Percentiles rank a stretch among this genome's conserved stretches.
These are phyloP conservation scores for Salicornia ramosissima DNA, from an alignment of 148 eudicot genomes.

Conservation along the genomic window DNA sequence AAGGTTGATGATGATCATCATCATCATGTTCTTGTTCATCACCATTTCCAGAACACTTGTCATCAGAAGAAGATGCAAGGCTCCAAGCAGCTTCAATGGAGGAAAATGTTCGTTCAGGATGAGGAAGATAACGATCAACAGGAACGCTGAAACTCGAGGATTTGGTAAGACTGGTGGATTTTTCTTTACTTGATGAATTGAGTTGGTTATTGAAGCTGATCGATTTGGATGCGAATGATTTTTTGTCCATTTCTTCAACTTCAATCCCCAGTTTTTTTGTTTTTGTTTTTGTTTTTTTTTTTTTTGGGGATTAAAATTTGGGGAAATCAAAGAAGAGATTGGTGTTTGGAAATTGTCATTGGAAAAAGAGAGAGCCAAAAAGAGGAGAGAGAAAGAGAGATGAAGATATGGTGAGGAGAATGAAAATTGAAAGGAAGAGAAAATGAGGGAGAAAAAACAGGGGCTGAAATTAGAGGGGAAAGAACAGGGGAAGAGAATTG, in stretches of 20 bases:
- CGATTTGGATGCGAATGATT: constrained; percentile 21
- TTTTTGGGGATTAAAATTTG: too few species aligned
- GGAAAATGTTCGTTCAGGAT: constrained; percentile 18
- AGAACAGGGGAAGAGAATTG: background rate
- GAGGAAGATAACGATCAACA: constrained; percentile 17
- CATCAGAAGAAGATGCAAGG: background rate
- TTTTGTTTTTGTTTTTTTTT: background rate
- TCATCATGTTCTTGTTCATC: background rate
- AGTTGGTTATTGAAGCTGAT: constrained; percentile 18
- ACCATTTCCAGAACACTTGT: constrained; percentile 1
- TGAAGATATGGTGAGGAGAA: background rate
- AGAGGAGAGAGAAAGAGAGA: constrained; percentile 14
- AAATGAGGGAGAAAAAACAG: constrained; percentile 15
- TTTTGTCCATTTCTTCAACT: constrained; percentile 21
- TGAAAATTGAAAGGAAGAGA: constrained; percentile 12
- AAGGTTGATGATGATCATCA: constrained; percentile 1
- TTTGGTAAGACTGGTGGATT: constrained; percentile 14
- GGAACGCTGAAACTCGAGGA: constrained; percentile 27
- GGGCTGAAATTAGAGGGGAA: background rate
- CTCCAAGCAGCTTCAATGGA: constrained; percentile 10
- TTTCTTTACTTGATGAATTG: constrained; percentile 1
- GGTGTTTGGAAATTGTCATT: constrained; percentile 1
- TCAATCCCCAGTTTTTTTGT: background rate
- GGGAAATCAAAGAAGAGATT: background rate
- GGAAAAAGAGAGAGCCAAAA: constrained; percentile 11